These are phyloP conservation scores for Meyerozyma guilliermondii DNA, from an alignment of 1,139 yeast species.

Conservation along the genomic window DNA sequence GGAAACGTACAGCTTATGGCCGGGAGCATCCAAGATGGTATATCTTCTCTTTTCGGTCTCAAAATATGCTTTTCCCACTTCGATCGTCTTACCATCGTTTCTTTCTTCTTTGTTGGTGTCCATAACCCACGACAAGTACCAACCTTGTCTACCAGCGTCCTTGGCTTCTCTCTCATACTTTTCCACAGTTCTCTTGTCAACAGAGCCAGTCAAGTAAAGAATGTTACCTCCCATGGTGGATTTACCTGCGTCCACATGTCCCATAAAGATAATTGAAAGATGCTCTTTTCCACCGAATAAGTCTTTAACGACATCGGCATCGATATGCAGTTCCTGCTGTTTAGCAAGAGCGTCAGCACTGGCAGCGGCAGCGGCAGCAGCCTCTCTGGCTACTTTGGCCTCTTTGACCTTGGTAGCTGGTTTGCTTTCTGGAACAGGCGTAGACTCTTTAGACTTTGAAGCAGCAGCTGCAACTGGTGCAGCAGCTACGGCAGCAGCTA, in stretches of 20 bases:
- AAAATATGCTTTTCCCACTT: conserved; percentile 95
- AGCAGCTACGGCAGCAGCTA: conserved; percentile 9
- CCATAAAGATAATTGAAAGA: conserved; percentile 95
- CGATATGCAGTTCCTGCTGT: conserved; percentile 83
- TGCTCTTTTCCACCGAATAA: conserved; percentile 97
- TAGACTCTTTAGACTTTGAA: conserved; percentile 6
- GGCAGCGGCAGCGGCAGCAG: conserved; percentile 19
- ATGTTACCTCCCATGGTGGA: conserved; percentile 99
- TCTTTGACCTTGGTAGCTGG: conserved; percentile 10
- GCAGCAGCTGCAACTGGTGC: neutral
- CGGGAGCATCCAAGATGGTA: conserved; percentile 98
- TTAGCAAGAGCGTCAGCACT: conserved; percentile 50
- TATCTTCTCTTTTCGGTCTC: conserved; percentile 98
- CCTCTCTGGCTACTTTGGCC: conserved; percentile 10
- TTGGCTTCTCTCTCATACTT: conserved; percentile 97
- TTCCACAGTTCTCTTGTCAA: conserved; percentile 98
- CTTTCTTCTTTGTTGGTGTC: conserved; percentile 99
- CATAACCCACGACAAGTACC: conserved; percentile 99
- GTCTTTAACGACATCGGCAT: conserved; percentile 82
- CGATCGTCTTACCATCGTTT: conserved; percentile 97
- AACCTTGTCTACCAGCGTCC: conserved; percentile 99
- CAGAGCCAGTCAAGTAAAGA: conserved; percentile 89
- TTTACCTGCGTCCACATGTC: conserved; percentile 99
- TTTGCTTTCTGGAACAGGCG: conserved; percentile 3
- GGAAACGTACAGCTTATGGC: conserved; percentile 97